Percentiles rank a stretch among this genome's conserved stretches.
These are phyloP conservation scores for Termitomyces sp. DNA, from an alignment of 768 basidiomycete genomes.

Conservation along the genomic window DNA sequence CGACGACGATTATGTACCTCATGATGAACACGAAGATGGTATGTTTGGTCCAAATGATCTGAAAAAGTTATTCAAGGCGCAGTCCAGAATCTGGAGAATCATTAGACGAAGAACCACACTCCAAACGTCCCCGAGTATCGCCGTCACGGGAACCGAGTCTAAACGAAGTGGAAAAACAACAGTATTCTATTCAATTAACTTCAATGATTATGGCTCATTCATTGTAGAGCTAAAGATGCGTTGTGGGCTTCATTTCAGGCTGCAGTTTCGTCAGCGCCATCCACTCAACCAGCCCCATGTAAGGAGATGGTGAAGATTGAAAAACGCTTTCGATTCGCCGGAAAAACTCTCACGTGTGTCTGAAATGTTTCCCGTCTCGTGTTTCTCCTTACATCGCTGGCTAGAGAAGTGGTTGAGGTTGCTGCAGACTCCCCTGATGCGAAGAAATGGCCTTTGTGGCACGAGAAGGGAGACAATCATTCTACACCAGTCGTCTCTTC, in stretches of 20 bases:
- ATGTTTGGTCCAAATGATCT: neutral
- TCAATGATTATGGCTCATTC: conserved; percentile 3
- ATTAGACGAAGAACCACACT: conserved; percentile 31
- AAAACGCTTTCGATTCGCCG: conserved; percentile 70
- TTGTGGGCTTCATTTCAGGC: conserved; percentile 70
- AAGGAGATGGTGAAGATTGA: conserved; percentile 57
- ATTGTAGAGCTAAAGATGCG: conserved; percentile 49
- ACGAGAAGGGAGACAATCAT: conserved; percentile 11
- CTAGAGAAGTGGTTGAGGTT: conserved; percentile 72
- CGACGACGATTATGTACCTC: conserved; percentile 69
- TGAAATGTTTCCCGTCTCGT: neutral
- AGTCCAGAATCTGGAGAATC: conserved; percentile 29
- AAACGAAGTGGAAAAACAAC: conserved; percentile 39
- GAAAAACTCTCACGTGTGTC: conserved; percentile 67
- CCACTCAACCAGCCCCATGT: conserved; percentile 15
- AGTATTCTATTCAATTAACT: conserved; percentile 23
- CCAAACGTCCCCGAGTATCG: conserved; percentile 28
- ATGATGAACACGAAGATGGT: conserved; percentile 31
- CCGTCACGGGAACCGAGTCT: conserved; percentile 22
- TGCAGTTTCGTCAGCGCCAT: conserved; percentile 36
- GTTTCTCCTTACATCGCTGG: conserved; percentile 5
- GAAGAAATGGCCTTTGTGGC: conserved; percentile 65
- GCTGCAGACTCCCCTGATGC: conserved; percentile 70
- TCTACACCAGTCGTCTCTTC: conserved; percentile 4
- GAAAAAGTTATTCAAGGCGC: neutral